Conservation (phyloP, 192 early-diverging fungal species). For the Geranomyces michiganensis region DNA sequence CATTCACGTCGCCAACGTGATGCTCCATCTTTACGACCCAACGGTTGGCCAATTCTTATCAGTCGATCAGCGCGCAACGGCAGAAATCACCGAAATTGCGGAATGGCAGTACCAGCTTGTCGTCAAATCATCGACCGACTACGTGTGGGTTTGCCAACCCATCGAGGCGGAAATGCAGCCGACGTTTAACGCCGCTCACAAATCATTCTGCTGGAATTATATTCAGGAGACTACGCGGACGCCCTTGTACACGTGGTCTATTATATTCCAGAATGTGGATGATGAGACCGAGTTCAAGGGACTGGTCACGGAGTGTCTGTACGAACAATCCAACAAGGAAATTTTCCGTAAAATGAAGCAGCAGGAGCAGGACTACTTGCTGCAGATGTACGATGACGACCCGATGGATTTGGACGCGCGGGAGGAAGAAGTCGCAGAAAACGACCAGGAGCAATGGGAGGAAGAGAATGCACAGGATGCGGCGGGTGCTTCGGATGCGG, state of each 20-base stretch:
- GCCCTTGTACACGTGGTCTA: constrained; percentile 73
- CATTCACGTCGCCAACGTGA: constrained; percentile 51
- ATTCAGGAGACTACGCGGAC: constrained; percentile 51
- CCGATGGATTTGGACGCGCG: constrained; percentile 60
- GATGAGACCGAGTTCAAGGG: constrained; percentile 61
- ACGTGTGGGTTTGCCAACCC: constrained; percentile 59
- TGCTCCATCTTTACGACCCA: constrained; percentile 72
- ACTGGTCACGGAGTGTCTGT: constrained; percentile 72
- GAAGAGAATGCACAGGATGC: constrained; percentile 56
- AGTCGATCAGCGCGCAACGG: constrained; percentile 29
- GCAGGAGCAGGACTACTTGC: constrained; percentile 74
- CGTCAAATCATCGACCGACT: constrained; percentile 24
- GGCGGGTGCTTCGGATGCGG: constrained; percentile 29
- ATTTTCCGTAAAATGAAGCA: constrained; percentile 66
- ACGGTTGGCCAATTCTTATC: constrained; percentile 36
- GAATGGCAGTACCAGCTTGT: constrained; percentile 39
- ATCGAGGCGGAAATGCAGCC: constrained; percentile 78
- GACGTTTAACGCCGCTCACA: constrained; percentile 69
- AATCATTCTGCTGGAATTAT: constrained; percentile 84
- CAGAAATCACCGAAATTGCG: constrained; percentile 31
- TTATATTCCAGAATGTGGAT: constrained; percentile 62
- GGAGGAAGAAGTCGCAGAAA: constrained; percentile 36
- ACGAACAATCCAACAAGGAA: constrained; percentile 69
- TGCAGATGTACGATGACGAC: constrained; percentile 76
- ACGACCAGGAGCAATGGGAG: constrained; percentile 36